These are phyloP conservation scores for Dioscorea dumetorum DNA, from an alignment of 106 monocot genomes.

Conservation along the genomic window DNA sequence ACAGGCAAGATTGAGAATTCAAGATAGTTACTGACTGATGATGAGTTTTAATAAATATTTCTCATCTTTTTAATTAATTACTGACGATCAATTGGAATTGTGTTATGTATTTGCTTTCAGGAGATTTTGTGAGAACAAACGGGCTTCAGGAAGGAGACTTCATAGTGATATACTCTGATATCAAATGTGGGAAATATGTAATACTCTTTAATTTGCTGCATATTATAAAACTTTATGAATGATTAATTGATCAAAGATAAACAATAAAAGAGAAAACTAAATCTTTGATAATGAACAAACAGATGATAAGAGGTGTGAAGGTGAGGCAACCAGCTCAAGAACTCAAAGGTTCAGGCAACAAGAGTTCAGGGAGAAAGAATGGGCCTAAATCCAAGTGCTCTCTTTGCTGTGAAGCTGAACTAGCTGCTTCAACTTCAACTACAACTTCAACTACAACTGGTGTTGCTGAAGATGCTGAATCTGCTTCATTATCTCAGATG, in stretches of 20 bases:
- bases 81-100: neutral
- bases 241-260: neutral
- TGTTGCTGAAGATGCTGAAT: too few relatives aligned
- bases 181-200: conserved; percentile 76
- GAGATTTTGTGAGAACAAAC: conserved; percentile 68
- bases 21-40: too few relatives aligned
- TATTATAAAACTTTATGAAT: neutral
- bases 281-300: neutral
- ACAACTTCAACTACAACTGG: too few relatives aligned
- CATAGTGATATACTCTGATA: conserved; percentile 73
- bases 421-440: too few relatives aligned
- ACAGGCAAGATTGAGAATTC: conserved; percentile 36
- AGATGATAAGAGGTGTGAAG: conserved; percentile 76
- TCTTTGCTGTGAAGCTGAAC: too few relatives aligned
- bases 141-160: conserved; percentile 78
- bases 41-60: too few relatives aligned
- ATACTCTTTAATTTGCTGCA: neutral
- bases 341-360: neutral
- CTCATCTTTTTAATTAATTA: neutral
- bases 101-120: conserved; percentile 14
- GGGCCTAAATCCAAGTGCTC: neutral
- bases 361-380: neutral
- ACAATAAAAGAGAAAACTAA: too few relatives aligned
- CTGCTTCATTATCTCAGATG: too few relatives aligned
- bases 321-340: conserved; percentile 21